phyloP scores from a whole-genome alignment of 2,329 filamentous ascomycete species.

The Aquanectria penicillioides region DNA sequence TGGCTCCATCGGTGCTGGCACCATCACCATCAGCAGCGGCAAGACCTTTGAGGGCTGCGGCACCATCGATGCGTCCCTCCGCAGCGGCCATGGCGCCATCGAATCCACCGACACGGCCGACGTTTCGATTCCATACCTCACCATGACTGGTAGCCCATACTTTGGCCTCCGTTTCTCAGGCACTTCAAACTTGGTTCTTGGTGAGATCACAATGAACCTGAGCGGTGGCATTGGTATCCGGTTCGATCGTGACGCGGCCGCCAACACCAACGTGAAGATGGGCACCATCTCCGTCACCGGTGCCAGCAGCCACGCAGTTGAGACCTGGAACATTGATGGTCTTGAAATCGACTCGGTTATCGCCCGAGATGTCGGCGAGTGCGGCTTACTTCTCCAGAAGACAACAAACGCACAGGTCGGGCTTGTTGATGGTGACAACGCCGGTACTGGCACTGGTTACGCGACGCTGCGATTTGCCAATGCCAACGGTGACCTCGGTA shows the following conservation, averaged over 20 bases:
- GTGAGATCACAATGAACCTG: conserved; percentile 65
- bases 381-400: conserved; percentile 62
- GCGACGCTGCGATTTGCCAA: conserved; percentile 69
- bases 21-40: conserved; percentile 60
- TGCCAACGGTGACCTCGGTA: conserved; percentile 58
- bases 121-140: conserved; percentile 65
- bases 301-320: conserved; percentile 65
- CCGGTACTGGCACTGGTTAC: conserved; percentile 62
- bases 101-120: conserved; percentile 59
- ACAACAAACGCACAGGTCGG: conserved; percentile 63
- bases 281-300: conserved; percentile 61
- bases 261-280: conserved; percentile 64
- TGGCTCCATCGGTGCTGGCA: conserved; percentile 63
- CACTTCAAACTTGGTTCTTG: conserved; percentile 57
- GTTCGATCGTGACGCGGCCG: conserved; percentile 64
- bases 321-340: conserved; percentile 68
- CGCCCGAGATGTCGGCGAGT: conserved; percentile 64
- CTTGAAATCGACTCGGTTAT: conserved; percentile 62
- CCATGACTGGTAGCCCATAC: conserved; percentile 66
- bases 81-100: conserved; percentile 61
- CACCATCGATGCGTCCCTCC: conserved; percentile 59
- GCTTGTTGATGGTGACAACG: conserved; percentile 66
- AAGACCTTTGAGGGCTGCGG: conserved; percentile 69
- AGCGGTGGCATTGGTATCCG: conserved; percentile 65
- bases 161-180: conserved; percentile 67